Percentiles rank a stretch among this genome's conserved stretches.
Evolutionary conservation across 768 basidiomycete species (phyloP).

Genomic region (Tremella mesenterica): DNA sequence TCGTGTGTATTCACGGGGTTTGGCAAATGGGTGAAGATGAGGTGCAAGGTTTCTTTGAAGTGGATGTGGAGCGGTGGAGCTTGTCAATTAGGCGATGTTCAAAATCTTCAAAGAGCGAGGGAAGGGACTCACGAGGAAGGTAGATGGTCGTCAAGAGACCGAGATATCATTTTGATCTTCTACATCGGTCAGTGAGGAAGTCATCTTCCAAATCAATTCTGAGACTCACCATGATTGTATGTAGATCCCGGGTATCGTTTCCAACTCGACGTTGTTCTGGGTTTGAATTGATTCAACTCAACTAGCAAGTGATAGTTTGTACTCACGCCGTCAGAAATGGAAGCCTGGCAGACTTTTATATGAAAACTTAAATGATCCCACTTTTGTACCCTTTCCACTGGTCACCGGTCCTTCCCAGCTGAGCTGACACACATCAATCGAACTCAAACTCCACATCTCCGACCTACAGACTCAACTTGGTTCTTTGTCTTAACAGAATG

Average conservation of each 20-base stretch:
- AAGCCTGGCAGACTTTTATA: no score
- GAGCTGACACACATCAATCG: no score
- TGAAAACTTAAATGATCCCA: no score
- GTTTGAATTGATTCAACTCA: no score
- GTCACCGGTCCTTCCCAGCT: no score
- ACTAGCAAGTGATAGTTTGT: no score
- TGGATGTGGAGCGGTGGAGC: constrained; percentile 49
- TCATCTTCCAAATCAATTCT: background rate
- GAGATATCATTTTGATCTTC: constrained; percentile 44
- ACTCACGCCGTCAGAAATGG: no score
- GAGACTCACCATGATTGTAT: constrained; percentile 6
- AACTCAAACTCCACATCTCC: no score
- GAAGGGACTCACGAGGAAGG: constrained; percentile 30
- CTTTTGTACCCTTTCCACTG: no score
- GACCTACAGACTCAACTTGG: no score
- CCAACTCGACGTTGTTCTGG: no score
- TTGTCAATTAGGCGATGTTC: background rate
- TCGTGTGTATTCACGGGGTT: constrained; percentile 82
- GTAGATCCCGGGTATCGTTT: no score
- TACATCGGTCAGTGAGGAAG: background rate
- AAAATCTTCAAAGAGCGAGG: background rate
- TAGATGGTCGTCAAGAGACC: constrained; percentile 44
- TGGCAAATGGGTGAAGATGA: constrained; percentile 87
- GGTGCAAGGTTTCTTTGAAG: constrained; percentile 87
- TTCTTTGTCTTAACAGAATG: constrained; percentile 2